These are phyloP conservation scores for Talaromyces sp. DNA, from an alignment of 2,329 filamentous ascomycete genomes.

Conservation along the genomic window DNA sequence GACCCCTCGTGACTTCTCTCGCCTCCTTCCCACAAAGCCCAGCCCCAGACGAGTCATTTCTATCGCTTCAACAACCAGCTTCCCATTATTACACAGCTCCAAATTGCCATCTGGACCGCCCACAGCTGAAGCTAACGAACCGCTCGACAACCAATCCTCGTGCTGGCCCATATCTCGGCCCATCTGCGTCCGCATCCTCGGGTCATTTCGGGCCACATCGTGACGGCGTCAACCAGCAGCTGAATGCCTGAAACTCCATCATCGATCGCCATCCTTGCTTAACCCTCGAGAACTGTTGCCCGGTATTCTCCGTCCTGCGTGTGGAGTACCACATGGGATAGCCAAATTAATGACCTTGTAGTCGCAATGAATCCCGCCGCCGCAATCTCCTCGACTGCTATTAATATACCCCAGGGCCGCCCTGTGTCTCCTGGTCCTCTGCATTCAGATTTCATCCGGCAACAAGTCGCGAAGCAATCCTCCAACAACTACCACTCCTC, in stretches of 20 bases:
- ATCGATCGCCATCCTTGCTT: conserved; percentile 3
- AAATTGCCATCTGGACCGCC: neutral
- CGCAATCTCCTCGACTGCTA: conserved; percentile 29
- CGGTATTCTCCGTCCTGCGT: conserved; percentile 37
- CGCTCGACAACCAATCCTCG: neutral
- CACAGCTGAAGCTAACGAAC: neutral
- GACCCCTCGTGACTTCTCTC: neutral
- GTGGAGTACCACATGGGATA: conserved; percentile 32
- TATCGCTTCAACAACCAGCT: neutral
- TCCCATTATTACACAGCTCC: neutral
- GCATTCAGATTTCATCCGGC: conserved; percentile 52
- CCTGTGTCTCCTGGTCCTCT: conserved; percentile 43
- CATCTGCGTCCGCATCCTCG: conserved; percentile 1
- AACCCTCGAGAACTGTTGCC: conserved; percentile 12
- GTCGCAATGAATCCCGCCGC: conserved; percentile 20
- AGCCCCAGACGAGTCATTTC: neutral
- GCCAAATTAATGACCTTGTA: conserved; percentile 19
- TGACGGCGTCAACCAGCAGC: conserved; percentile 1
- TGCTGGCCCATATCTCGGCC: neutral
- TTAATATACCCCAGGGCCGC: conserved; percentile 42
- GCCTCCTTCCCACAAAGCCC: neutral
- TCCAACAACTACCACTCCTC: conserved; percentile 56
- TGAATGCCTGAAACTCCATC: neutral
- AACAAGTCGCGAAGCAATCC: conserved; percentile 54
- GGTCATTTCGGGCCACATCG: conserved; percentile 12